These are phyloP conservation scores for Penicillium verrucosum DNA, from an alignment of 2,329 filamentous ascomycete species.

Conservation along the genomic window DNA sequence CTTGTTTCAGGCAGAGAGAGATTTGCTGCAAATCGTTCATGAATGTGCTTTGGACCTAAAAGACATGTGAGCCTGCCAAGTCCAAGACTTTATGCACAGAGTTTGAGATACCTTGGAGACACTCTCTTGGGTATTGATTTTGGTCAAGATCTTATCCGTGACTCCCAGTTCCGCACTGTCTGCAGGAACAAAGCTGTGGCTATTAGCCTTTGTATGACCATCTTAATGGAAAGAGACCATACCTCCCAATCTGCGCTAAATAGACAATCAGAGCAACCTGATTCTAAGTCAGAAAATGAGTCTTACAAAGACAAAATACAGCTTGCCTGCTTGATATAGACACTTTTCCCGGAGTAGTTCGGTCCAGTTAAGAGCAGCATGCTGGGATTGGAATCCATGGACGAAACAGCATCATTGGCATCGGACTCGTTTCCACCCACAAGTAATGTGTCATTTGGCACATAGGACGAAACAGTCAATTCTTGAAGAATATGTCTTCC, in stretches of 20 bases:
- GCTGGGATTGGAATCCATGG: constrained; percentile 50
- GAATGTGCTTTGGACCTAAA: constrained; percentile 60
- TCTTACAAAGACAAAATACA: not conserved
- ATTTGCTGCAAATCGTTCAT: constrained; percentile 87
- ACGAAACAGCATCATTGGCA: not conserved
- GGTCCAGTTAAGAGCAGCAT: constrained; percentile 84
- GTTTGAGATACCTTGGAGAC: constrained; percentile 52
- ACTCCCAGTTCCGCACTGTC: constrained; percentile 72
- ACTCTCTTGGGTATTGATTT: constrained; percentile 71
- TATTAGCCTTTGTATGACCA: not conserved
- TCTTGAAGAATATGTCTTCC: constrained; percentile 77
- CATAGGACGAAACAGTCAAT: constrained; percentile 71
- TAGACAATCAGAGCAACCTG: constrained; percentile 80
- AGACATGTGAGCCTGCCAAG: not conserved
- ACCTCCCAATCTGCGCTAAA: constrained; percentile 78
- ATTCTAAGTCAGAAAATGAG: constrained; percentile 4
- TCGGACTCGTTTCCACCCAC: constrained; percentile 51
- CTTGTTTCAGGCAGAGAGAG: constrained; percentile 69
- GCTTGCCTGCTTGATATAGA: constrained; percentile 81
- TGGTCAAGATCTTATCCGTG: constrained; percentile 88
- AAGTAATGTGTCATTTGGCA: constrained; percentile 76
- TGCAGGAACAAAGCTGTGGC: constrained; percentile 76
- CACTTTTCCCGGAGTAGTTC: constrained; percentile 94
- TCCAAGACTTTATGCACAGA: not conserved
- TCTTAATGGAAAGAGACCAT: constrained; percentile 5